A percentile compares a stretch with the other conserved stretches of the same genome.
phyloP scores from a whole-genome alignment of 2,329 filamentous ascomycete genomes.

The Aspergillus ochraceoroseus region DNA sequence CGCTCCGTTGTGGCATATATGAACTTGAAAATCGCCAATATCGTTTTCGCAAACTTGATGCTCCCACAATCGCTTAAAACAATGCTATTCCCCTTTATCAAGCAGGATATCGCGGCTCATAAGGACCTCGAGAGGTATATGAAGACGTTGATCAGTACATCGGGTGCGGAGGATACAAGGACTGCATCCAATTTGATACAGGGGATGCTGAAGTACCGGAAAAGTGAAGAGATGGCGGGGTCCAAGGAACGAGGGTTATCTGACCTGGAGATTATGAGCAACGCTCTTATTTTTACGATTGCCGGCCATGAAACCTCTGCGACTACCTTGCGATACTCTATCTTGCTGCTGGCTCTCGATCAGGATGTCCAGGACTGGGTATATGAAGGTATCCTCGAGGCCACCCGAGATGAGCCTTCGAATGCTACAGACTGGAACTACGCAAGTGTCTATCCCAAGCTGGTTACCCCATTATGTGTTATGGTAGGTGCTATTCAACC shows the following conservation, averaged over 20 bases:
- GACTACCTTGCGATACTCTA: constrained; percentile 42
- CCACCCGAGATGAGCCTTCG: constrained; percentile 18
- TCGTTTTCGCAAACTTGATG: constrained; percentile 18
- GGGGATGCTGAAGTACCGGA: constrained; percentile 14
- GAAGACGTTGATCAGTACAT: constrained; percentile 12
- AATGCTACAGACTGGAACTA: constrained; percentile 35
- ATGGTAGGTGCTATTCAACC: constrained; percentile 22
- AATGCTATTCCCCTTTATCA: constrained; percentile 26
- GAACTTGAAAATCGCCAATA: constrained; percentile 9
- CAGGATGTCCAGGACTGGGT: constrained; percentile 47
- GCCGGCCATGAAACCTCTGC: constrained; percentile 52
- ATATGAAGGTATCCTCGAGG: constrained; percentile 37
- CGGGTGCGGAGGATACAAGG: constrained; percentile 24
- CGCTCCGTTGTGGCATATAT: constrained; percentile 27
- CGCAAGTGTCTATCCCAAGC: constrained; percentile 36
- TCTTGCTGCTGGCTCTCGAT: constrained; percentile 45
- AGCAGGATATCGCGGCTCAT: constrained; percentile 31
- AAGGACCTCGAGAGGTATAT: constrained; percentile 22
- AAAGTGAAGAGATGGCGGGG: not conserved
- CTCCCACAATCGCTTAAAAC: constrained; percentile 22
- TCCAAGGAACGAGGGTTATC: constrained; percentile 11
- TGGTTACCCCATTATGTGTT: constrained; percentile 27
- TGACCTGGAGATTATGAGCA: constrained; percentile 46
- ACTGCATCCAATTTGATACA: constrained; percentile 15
- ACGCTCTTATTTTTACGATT: constrained; percentile 48